Percentiles rank a stretch among this genome's conserved stretches.
Evolutionary conservation across 495 filamentous ascomycete genomes (phyloP).

Genomic region (Cercophora scortea): DNA sequence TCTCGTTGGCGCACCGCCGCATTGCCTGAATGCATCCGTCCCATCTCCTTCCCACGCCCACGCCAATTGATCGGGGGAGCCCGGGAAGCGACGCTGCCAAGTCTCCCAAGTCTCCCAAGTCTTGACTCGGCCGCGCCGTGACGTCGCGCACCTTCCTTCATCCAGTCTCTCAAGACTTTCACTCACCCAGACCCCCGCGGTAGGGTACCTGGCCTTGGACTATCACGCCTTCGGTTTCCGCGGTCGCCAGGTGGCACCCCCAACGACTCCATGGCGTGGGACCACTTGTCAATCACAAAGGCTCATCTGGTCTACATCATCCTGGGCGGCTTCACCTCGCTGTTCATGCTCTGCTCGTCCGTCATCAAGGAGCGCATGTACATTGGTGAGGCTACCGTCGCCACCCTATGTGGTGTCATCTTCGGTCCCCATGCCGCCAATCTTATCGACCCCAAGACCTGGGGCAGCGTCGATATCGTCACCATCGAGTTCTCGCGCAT

Average conservation of each 20-base stretch:
- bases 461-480: conserved; percentile 92
- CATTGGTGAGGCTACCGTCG: conserved; percentile 97
- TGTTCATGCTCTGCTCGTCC: conserved; percentile 98
- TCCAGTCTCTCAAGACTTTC: neutral
- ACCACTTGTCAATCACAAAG: conserved; percentile 84
- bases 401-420: conserved; percentile 92
- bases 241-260: neutral
- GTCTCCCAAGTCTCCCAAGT: conserved; percentile 4
- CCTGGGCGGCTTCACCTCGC: conserved; percentile 90
- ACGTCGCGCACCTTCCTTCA: neutral
- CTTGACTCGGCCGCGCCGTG: neutral
- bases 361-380: conserved; percentile 98
- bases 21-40: conserved; percentile 14
- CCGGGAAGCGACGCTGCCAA: conserved; percentile 2
- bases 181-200: no score
- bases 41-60: neutral
- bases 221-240: neutral
- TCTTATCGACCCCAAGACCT: conserved; percentile 73
- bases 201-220: no score
- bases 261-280: conserved; percentile 70
- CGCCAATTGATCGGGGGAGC: neutral
- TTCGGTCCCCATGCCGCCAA: conserved; percentile 94
- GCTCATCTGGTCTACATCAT: conserved; percentile 98
- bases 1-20: neutral
- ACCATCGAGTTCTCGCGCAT: conserved; percentile 96